Conservation (phyloP, 2,329 filamentous ascomycete species). For the Venturia effusa region DNA sequence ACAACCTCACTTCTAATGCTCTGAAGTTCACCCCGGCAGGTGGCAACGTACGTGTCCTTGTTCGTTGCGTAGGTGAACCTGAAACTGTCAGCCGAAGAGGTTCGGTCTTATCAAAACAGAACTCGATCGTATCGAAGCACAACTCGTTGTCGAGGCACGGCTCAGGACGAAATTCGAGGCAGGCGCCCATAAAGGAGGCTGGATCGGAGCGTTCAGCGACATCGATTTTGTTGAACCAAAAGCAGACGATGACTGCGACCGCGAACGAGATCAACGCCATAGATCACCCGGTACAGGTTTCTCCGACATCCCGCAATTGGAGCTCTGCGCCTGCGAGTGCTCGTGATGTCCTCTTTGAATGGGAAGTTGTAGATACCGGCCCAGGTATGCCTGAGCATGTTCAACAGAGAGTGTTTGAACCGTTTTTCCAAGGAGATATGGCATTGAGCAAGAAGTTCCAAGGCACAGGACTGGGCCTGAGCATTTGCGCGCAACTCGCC, state of each 20-base stretch:
- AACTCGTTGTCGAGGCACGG: slow-evolving; percentile 15
- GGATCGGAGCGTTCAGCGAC: slow-evolving; percentile 1
- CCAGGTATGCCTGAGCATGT: slow-evolving; percentile 72
- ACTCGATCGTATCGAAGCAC: slow-evolving; percentile 26
- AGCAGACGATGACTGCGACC: slow-evolving; percentile 22
- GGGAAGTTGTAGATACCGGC: slow-evolving; percentile 80
- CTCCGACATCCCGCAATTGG: slow-evolving; percentile 15
- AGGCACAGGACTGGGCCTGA: slow-evolving; percentile 77
- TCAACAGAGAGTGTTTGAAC: slow-evolving; percentile 79
- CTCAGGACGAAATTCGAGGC: slow-evolving; percentile 24
- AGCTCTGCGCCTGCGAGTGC: slow-evolving; percentile 1
- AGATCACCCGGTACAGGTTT: slow-evolving; percentile 23
- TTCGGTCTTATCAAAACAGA: slow-evolving; percentile 33
- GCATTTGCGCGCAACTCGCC: slow-evolving; percentile 80
- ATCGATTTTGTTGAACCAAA: slow-evolving; percentile 18
- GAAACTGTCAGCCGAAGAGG: slow-evolving; percentile 34
- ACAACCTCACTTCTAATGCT: slow-evolving; percentile 85
- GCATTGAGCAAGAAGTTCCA: slow-evolving; percentile 83
- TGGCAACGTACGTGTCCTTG: slow-evolving; percentile 64
- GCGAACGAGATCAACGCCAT: slow-evolving; percentile 34
- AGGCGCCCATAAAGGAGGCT: slow-evolving; percentile 4
- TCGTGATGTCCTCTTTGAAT: slow-evolving; percentile 57
- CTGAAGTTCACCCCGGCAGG: slow-evolving; percentile 78
- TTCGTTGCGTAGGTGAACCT: slow-evolving; percentile 59
- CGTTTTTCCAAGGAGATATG: slow-evolving; percentile 87